These are phyloP conservation scores for Verbena officinalis DNA, from an alignment of 257 asterid genomes.

Conservation along the genomic window DNA sequence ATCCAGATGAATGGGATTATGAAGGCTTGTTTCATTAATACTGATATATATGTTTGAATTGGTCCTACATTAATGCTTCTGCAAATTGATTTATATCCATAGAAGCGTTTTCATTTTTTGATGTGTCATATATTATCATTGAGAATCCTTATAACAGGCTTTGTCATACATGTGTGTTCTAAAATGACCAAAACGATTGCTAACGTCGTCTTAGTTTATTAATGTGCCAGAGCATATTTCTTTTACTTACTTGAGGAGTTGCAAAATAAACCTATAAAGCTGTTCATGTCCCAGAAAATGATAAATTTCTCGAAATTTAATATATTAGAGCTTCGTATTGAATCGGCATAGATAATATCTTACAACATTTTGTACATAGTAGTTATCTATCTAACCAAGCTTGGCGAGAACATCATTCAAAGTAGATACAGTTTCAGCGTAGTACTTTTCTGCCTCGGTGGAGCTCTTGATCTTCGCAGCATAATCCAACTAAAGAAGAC, in stretches of 20 bases:
- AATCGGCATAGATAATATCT: slow-evolving; percentile 31
- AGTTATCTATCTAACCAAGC: slow-evolving; percentile 61
- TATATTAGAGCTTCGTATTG: slow-evolving; percentile 32
- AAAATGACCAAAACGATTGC: too few relatives aligned
- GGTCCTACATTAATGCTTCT: background rate
- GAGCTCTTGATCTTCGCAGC: slow-evolving; percentile 90
- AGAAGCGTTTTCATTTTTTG: background rate
- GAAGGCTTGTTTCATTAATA: background rate
- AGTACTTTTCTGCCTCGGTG: slow-evolving; percentile 75
- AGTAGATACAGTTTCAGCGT: slow-evolving; percentile 68
- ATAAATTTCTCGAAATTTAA: too few relatives aligned
- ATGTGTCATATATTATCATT: too few relatives aligned
- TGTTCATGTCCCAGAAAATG: too few relatives aligned
- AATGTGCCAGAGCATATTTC: too few relatives aligned
- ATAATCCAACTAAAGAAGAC: slow-evolving; percentile 65
- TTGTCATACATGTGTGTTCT: too few relatives aligned
- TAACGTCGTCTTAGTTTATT: too few relatives aligned
- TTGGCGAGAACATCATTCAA: slow-evolving; percentile 72
- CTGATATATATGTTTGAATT: background rate
- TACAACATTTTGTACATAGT: slow-evolving; percentile 36
- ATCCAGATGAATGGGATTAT: background rate
- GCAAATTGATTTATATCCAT: background rate
- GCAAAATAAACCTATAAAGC: slow-evolving; percentile 25
- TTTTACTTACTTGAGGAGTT: too few relatives aligned
- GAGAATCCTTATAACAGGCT: too few relatives aligned